These are phyloP conservation scores for Persicaria tinctoria DNA, from an alignment of 148 eudicot genomes.

Conservation along the genomic window DNA sequence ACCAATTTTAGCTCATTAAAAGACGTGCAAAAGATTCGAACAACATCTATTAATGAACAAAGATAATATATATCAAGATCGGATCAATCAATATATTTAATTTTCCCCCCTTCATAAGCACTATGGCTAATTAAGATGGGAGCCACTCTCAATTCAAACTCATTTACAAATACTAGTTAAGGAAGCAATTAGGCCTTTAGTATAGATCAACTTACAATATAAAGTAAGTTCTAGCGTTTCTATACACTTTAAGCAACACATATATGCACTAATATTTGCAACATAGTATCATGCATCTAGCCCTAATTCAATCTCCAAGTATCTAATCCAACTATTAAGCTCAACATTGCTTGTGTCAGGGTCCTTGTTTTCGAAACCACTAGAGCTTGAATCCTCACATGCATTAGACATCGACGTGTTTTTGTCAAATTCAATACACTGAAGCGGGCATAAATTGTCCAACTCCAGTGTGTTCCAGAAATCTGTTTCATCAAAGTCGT, in stretches of 20 bases:
- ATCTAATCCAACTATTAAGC: neutral
- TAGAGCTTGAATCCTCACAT: neutral
- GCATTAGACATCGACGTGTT: neutral
- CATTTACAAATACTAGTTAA: no score
- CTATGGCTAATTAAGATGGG: no score
- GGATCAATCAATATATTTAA: no score
- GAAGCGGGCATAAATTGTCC: constrained; percentile 1
- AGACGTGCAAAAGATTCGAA: no score
- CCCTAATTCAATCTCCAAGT: constrained; percentile 10
- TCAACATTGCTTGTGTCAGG: neutral
- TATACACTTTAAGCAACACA: no score
- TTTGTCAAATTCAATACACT: neutral
- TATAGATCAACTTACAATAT: neutral
- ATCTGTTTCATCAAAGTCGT: neutral
- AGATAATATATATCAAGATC: no score
- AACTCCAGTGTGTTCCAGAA: neutral
- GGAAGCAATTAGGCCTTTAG: no score
- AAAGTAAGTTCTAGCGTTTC: no score
- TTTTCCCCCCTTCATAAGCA: no score
- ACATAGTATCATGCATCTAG: neutral
- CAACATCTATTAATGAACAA: no score
- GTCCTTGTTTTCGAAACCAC: neutral
- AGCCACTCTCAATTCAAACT: no score
- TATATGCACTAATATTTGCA: neutral
- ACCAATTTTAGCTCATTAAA: no score